Conservation (phyloP, 768 basidiomycete genomes). For the Naganishia friedmannii region DNA sequence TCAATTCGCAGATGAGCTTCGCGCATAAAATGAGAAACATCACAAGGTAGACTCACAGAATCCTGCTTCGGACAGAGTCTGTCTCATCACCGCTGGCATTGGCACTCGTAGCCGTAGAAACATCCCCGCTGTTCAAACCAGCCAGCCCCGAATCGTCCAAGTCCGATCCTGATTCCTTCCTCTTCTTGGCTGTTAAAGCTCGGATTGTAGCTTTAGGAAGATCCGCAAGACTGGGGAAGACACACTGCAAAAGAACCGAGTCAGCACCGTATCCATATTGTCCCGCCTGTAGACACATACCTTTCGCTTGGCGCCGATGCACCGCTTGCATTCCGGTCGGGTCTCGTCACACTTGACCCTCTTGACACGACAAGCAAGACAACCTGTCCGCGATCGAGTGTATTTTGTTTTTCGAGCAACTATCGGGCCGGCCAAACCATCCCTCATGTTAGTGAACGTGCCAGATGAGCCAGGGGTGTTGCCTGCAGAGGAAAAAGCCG, state of each 20-base stretch:
- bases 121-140: conserved; percentile 10
- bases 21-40: neutral
- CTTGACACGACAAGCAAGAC: conserved; percentile 86
- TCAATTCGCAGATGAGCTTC: neutral
- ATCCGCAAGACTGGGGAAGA: conserved; percentile 26
- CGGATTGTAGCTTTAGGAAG: conserved; percentile 29
- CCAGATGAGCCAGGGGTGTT: conserved; percentile 16
- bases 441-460: conserved; percentile 21
- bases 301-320: conserved; percentile 78
- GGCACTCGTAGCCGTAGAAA: conserved; percentile 3
- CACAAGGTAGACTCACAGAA: conserved; percentile 3
- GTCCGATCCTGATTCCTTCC: conserved; percentile 22
- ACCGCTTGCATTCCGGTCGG: conserved; percentile 81
- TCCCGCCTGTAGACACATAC: conserved; percentile 31
- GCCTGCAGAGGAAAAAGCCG: conserved; percentile 24
- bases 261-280: neutral
- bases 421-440: conserved; percentile 26
- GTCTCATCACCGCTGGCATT: conserved; percentile 23
- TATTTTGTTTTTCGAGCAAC: conserved; percentile 65
- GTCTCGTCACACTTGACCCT: conserved; percentile 97
- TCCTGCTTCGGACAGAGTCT: neutral
- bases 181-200: conserved; percentile 29
- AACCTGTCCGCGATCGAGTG: conserved; percentile 89
- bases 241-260: conserved; percentile 16
- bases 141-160: conserved; percentile 5